Evolutionary conservation across 768 basidiomycete genomes (phyloP), one percentile per base, ranked within the genome.

Genomic region (Hemileccinum rubropunctum): DNA sequence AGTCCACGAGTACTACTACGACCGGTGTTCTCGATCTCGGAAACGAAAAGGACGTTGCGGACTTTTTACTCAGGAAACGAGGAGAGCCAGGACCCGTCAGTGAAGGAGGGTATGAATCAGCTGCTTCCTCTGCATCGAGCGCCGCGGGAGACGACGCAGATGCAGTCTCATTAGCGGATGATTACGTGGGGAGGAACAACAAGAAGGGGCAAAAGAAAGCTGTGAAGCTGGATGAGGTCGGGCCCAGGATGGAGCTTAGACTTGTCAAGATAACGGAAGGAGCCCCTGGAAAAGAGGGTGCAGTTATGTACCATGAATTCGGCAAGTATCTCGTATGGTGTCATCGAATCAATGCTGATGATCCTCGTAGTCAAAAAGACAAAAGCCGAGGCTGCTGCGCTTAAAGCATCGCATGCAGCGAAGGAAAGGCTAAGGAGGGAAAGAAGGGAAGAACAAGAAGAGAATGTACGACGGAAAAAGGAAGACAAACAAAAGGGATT

Each of bases 241-340:
- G 97, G 1, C 97, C 97, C 35, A 76, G 97, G 63, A 86, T 99
- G 84, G 97, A 99, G 69, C 71, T 98, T 58, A 79, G 81, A 55
- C 71, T 99, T 58, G 82, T 98, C 58, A 99, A 99, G 75, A 93
- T 99, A 50, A 82, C 85, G 15, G 95, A 98, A 67, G 95, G 97
- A 20, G 74, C 90, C 15, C 94, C 95, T 5, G 97, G 95, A 13
- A 95, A 86, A 59, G 92, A 95, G 68, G 92, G 97, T 6, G 82
- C 80, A 55, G 91, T 98, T 2, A 86, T 99, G 35, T 97, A 88
- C 73, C 97, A 99, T 65, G 86, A 91, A 71, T 89, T 97, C 60
- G 88, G 95, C 93, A 59, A 59, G 89, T 76, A 3, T 32, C 37
- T 36, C 28, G 18, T 56, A 17, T 27, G 23, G 40, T 3, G 41